phyloP scores from a whole-genome alignment of 306 rosid genomes.

The cucumber (Cucumis sativus) region DNA sequence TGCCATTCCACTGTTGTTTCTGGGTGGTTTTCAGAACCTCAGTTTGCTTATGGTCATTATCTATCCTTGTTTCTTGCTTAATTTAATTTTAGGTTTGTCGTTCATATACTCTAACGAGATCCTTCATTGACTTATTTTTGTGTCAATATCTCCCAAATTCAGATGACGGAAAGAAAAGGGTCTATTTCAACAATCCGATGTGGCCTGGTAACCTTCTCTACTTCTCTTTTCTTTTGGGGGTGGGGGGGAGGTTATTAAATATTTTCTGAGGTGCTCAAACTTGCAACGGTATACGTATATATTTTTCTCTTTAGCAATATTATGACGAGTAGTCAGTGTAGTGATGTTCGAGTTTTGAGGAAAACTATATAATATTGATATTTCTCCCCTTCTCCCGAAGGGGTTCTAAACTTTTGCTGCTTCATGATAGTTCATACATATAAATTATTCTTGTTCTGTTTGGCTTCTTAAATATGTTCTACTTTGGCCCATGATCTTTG shows the following conservation, averaged over 20 bases:
- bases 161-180: background rate
- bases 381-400: background rate
- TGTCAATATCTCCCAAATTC: background rate
- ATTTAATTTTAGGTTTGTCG: background rate
- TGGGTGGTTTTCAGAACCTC: conserved; percentile 94
- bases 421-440: background rate
- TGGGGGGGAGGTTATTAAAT: too few relatives aligned
- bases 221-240: background rate
- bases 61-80: conserved; percentile 17
- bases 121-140: conserved; percentile 13
- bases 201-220: background rate
- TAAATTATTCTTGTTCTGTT: background rate
- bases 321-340: background rate
- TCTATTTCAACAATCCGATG: conserved; percentile 8
- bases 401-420: background rate
- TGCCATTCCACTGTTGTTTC: conserved; percentile 94
- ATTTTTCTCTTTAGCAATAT: background rate
- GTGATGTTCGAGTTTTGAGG: background rate
- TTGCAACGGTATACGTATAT: background rate
- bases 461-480: background rate
- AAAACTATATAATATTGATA: background rate
- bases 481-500: background rate
- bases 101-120: conserved; percentile 5
- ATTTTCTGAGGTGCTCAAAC: background rate
- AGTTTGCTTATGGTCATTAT: conserved; percentile 54